Base-by-base conservation (phyloP, 345 rosid genomes). In the Corchorus capsularis region DNA sequence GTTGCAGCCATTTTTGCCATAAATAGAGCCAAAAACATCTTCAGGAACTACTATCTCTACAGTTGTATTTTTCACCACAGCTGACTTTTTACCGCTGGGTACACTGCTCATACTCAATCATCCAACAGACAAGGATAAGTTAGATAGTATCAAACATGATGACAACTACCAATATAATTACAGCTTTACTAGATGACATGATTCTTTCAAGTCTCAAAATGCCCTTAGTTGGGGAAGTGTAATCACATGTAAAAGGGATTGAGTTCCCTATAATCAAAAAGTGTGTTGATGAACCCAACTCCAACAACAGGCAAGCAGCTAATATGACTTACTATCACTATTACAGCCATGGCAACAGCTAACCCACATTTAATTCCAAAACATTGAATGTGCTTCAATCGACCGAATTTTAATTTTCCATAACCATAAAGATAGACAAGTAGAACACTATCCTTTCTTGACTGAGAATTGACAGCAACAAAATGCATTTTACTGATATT, bases 1-100 rank as follows among this genome's bases (percentile, higher is more conserved):
- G 89, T 87, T 88, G 64, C 63, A 17, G 10, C 90, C 94, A 76
- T 92, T 82, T 83, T 85, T 70, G 12, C 94, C 90, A 57, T 82
- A 84, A 16, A 92, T 86, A 64, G 83, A 68, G 66, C 72, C 87
- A 74, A 90, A 70, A 75, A 78, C 80, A 73, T 76, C 79, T 75
- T 82, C 83, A 71, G 83, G 86, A 8, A 90, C 69, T 4, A 73
- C 60, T 49, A 90, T 81, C 82, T 89, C 91, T 49, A 88, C 76
- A 34, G 83, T 86, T 47, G 89, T 79, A 35, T 85, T 92, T 75
- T 83, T 84, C 79, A 89, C 81, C 68, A 80, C n/a, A 65, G 74
- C 79, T 43, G 88, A 80, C 61, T 77, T 81, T 63, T 75, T 79
- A 47, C 81, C 78, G 74, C 91, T 86, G 84, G 77, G 63, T 3